phyloP scores from a whole-genome alignment of 2,329 filamentous ascomycete species.

The Botrytis paeoniae region DNA sequence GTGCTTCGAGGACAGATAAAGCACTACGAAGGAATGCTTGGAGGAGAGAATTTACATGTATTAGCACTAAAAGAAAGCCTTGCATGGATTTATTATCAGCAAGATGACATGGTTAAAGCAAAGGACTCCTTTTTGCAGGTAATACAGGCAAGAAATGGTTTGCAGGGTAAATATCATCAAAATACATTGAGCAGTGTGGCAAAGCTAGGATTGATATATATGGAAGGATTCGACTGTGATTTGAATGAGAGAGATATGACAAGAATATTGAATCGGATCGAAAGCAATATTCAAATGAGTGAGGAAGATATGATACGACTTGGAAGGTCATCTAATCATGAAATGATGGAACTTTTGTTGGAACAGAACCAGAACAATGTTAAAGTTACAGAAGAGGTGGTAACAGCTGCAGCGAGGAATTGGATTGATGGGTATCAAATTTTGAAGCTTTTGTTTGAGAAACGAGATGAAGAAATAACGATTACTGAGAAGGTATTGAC shows the following conservation, averaged over 20 bases:
- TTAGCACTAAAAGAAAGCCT: not conserved
- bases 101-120: rapidly evolving
- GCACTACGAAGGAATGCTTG: not conserved
- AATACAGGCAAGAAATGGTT: not conserved
- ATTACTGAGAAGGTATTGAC: rapidly evolving
- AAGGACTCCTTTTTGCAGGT: not conserved
- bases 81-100: too few species aligned
- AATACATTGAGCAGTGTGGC: not conserved
- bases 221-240: not conserved
- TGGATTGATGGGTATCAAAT: rapidly evolving
- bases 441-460: not conserved
- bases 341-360: not conserved
- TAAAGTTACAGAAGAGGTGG: not conserved
- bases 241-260: too few species aligned
- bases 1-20: not conserved
- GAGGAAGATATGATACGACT: too few species aligned
- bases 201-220: not conserved
- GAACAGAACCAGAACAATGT: too few species aligned
- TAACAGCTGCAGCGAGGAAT: not conserved
- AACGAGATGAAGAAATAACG: not conserved
- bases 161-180: not conserved
- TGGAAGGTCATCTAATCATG: not conserved
- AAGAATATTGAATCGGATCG: not conserved
- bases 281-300: not conserved
- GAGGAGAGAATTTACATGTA: too few species aligned